phyloP scores from a whole-genome alignment of 1,139 yeast genomes.

The Saccharomyces hybrid region DNA sequence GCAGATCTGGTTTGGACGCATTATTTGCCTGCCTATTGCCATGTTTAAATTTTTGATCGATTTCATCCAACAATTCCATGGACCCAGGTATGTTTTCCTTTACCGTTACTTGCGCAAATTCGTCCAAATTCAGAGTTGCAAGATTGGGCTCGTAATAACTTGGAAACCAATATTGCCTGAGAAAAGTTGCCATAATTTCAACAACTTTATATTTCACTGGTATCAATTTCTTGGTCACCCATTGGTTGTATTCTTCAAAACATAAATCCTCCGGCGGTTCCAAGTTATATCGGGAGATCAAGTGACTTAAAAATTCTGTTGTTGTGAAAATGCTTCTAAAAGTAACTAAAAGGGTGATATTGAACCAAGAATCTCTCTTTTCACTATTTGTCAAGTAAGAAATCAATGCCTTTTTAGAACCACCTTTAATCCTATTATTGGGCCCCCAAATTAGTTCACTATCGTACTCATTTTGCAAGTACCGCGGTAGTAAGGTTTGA shows the following conservation, averaged over 20 bases:
- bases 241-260: slow-evolving; percentile 68
- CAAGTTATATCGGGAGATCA: slow-evolving; percentile 58
- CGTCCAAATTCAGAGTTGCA: slow-evolving; percentile 40
- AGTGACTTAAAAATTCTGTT: slow-evolving; percentile 48
- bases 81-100: slow-evolving; percentile 42
- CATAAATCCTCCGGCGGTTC: slow-evolving; percentile 83
- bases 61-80: slow-evolving; percentile 28
- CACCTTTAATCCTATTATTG: slow-evolving; percentile 73
- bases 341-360: slow-evolving; percentile 61
- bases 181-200: slow-evolving; percentile 55
- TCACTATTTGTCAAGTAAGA: slow-evolving; percentile 79
- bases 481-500: slow-evolving; percentile 50
- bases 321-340: slow-evolving; percentile 70
- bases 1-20: not conserved
- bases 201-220: slow-evolving; percentile 2
- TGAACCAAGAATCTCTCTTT: slow-evolving; percentile 58
- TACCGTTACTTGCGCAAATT: slow-evolving; percentile 46
- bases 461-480: slow-evolving; percentile 68
- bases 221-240: slow-evolving; percentile 45
- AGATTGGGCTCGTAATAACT: slow-evolving; percentile 50
- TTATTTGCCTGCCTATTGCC: not conserved
- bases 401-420: slow-evolving; percentile 68
- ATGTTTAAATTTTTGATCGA: slow-evolving; percentile 19
- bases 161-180: slow-evolving; percentile 74
- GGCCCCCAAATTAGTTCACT: slow-evolving; percentile 62